Evolutionary conservation across 768 basidiomycete genomes (phyloP), one percentile per base, ranked within the genome.

Genomic region (Trametes elegans): DNA sequence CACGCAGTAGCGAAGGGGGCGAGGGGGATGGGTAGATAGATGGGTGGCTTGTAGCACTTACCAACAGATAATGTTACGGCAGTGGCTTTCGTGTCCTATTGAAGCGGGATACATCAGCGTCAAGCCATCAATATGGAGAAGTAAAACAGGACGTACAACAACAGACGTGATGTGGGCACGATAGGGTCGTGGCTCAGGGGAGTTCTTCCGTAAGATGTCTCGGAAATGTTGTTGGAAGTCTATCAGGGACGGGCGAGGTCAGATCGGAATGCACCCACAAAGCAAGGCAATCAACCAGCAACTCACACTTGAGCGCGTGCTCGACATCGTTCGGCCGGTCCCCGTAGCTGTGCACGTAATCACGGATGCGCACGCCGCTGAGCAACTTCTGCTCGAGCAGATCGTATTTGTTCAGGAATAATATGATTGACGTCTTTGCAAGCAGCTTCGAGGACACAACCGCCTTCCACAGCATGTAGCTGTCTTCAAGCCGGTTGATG

Each of bases 221-320:
- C 81, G 87, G 70, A 92, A 90, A 64, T 90, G 87, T 54, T 85
- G 81, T 61, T 85, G 83, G 70, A 92, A 89, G 68, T 90, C 89
- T 91, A 42, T 11, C 34, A 34, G 13, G 35, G n/a, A 36, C 8
- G 43, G 32, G 35, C 47, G 19, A 21, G 38, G 42, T 42, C 38
- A 55, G 58, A 26, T 40, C 13, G 73, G 7, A 9, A 8, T 11
- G 32, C n/a, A 3, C 29, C 18, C 6, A 5, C 28, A 4, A 19
- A 2, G 5, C 27, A n/a, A 32, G n/a, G n/a, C n/a, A n/a, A n/a
- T n/a, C n/a, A n/a, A n/a, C n/a, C n/a, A n/a, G 13, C 34, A 1
- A 64, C 85, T 41, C 55, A 88, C 90, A 92, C 75, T 79, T 79
- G 42, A 85, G 83, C 19, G 83, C 90, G 5, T 85, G 87, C 13